Conservation (phyloP, 208 protist species). For the Crithidia sp. region DNA sequence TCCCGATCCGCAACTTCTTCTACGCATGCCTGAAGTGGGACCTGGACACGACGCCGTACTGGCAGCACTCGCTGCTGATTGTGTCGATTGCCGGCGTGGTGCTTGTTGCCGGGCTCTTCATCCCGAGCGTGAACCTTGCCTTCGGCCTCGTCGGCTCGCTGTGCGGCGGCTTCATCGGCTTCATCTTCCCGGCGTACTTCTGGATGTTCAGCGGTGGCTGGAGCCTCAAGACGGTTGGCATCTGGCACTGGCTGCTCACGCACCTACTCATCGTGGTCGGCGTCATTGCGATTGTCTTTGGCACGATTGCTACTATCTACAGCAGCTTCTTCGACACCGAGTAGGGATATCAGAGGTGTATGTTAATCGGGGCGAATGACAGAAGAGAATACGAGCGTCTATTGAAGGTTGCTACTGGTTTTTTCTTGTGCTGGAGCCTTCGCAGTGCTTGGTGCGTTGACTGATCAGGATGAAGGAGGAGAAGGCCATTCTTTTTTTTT, state of each 20-base stretch:
- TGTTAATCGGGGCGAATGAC: not conserved
- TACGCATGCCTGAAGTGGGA: conserved; percentile 58
- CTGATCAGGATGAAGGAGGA: no score
- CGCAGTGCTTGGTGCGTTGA: no score
- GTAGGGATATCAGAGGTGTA: not conserved
- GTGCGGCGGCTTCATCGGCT: conserved; percentile 65
- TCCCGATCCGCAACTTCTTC: conserved; percentile 40
- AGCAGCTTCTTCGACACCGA: not conserved
- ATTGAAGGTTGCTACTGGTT: no score
- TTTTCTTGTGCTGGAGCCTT: no score
- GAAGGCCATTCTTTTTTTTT: no score
- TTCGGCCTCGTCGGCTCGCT: conserved; percentile 66
- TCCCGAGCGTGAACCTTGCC: conserved; percentile 45
- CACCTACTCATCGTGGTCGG: conserved; percentile 56
- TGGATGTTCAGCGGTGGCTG: conserved; percentile 62
- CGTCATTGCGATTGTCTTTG: conserved; percentile 62
- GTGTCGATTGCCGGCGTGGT: conserved; percentile 33
- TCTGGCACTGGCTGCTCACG: conserved; percentile 43
- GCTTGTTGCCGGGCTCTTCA: conserved; percentile 62
- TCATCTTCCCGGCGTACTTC: conserved; percentile 64
- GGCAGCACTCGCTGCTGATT: conserved; percentile 52
- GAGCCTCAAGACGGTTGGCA: conserved; percentile 31
- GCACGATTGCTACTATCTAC: conserved; percentile 42
- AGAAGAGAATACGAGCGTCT: no score
- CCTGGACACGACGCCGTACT: conserved; percentile 46